Conservation (phyloP, 352 stramenopile genomes). For the Blastocystis sp. region DNA sequence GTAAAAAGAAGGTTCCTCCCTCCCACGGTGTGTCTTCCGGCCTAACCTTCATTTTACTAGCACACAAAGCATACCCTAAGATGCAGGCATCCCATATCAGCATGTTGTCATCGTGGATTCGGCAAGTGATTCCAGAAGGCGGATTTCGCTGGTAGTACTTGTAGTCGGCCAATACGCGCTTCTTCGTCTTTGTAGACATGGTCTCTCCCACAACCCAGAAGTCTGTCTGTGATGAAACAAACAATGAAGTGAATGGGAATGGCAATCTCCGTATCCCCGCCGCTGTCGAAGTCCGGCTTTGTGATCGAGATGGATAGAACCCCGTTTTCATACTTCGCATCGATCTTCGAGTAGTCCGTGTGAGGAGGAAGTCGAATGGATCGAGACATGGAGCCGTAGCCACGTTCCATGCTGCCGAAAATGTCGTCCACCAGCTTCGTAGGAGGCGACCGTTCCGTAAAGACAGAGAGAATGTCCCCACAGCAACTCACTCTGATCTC, state of each 20-base stretch:
- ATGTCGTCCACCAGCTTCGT: constrained; percentile 11
- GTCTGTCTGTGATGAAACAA: not conserved
- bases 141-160: constrained; percentile 47
- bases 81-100: constrained; percentile 80
- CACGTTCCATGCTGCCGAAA: constrained; percentile 40
- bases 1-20: constrained; percentile 78
- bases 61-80: constrained; percentile 77
- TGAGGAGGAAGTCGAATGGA: constrained; percentile 45
- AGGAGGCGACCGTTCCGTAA: not conserved
- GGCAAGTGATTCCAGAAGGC: constrained; percentile 48
- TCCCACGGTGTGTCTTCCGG: constrained; percentile 98
- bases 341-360: constrained; percentile 10
- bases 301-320: constrained; percentile 28
- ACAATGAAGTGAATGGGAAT: constrained; percentile 31
- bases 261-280: constrained; percentile 1
- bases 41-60: constrained; percentile 73
- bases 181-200: constrained; percentile 58
- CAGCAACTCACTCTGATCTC: constrained; percentile 18
- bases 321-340: constrained; percentile 20
- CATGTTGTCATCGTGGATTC: constrained; percentile 68
- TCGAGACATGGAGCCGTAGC: not conserved
- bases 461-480: constrained; percentile 31
- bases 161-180: constrained; percentile 43
- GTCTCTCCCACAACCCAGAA: not conserved
- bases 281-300: not conserved